Base-by-base conservation (phyloP, 2,329 filamentous ascomycete genomes). In the Apiospora pterosperma region DNA sequence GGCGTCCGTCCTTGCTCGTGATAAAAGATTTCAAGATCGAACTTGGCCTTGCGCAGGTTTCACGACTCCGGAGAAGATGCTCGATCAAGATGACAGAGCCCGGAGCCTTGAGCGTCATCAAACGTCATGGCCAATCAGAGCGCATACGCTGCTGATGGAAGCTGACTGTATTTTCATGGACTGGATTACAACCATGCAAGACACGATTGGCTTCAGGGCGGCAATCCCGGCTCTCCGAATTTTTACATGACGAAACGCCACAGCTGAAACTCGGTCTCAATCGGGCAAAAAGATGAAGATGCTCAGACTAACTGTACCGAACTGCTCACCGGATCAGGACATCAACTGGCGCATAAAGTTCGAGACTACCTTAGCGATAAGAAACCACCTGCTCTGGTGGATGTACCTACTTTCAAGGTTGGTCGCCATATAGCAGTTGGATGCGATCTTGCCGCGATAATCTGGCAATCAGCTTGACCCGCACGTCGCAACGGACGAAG, bases 221-320 rank as follows among this genome's bases (percentile, higher is more conserved):
- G 62, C 38, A 61, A 73, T 70, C 69, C 69, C 67, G 71, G 69
- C 69, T 68, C 69, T 68, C 66, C 67, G 67, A 68, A 65, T 67
- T 69, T 69, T 71, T 69, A 70, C 68, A 67, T 65, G 67, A 69
- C 67, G 70, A 72, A 68, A 71, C 76, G 76, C 77, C 76, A 77
- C 76, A 75, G 77, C 76, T 79, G 76, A 77, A 74, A 69, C 67
- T 65, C 61, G 67, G 62, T 70, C 66, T 64, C 38, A 42, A 61
- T 63, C 61, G n/a, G 60, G 60, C 39, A 48, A 62, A 61, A 55
- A 60, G 36, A 60, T 31, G 14, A 61, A 28, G 36, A 41, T 41
- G 23, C 59, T 41, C 41, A 39, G 59, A 31, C 39, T 61, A 38
- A 16, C 59, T 36, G 59, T n/a, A 23, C 60, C 63, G 60, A 65